Percentiles rank a stretch among this genome's conserved stretches.
These are phyloP conservation scores for Aphanocladium album DNA, from an alignment of 2,329 filamentous ascomycete genomes.

Conservation along the genomic window DNA sequence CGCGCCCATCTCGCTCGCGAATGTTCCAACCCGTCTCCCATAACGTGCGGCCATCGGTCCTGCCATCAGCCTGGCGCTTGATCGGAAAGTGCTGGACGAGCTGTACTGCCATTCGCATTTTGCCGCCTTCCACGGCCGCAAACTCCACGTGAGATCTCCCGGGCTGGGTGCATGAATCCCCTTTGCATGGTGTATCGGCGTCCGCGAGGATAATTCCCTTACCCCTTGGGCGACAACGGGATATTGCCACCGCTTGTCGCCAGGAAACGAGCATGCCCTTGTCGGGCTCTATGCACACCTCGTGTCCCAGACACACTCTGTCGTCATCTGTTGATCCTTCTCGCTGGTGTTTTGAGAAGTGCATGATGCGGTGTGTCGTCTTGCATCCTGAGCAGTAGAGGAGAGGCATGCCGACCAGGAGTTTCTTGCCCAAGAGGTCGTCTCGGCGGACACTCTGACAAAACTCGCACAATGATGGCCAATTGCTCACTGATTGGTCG, in stretches of 20 bases:
- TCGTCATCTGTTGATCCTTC: neutral
- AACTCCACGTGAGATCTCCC: neutral
- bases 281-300: neutral
- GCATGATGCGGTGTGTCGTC: neutral
- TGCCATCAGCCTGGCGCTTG: neutral
- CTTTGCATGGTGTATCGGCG: neutral
- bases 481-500: neutral
- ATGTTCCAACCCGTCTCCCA: neutral
- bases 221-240: neutral
- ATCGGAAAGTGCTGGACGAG: neutral
- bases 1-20: neutral
- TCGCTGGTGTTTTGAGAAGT: neutral
- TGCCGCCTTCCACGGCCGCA: neutral
- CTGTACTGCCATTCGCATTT: neutral
- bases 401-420: neutral
- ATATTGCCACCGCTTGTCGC: neutral
- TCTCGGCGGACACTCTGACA: neutral
- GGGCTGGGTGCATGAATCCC: neutral
- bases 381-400: neutral
- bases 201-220: neutral
- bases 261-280: neutral
- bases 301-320: neutral
- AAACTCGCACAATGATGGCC: neutral
- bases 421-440: neutral
- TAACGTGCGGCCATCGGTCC: too few relatives aligned